phyloP scores from a whole-genome alignment of 768 basidiomycete species.

The Collybiopsis luxurians region DNA sequence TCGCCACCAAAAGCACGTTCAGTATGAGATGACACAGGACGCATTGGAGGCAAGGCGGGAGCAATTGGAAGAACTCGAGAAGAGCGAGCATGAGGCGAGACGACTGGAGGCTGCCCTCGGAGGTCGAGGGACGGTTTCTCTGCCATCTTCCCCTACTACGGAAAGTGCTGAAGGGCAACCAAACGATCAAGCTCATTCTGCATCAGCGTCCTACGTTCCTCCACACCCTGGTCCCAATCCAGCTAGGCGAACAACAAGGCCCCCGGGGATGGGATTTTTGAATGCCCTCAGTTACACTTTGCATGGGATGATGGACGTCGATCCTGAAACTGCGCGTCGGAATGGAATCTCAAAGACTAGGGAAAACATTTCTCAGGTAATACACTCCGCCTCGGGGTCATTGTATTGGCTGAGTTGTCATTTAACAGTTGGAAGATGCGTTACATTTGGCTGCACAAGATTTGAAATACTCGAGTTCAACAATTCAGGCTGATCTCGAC shows the following conservation, averaged over 20 bases:
- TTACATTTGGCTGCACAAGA: constrained; percentile 90
- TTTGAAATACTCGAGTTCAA: constrained; percentile 93
- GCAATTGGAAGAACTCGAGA: constrained; percentile 85
- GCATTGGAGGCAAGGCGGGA: constrained; percentile 80
- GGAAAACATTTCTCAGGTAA: constrained; percentile 92
- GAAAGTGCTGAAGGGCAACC: constrained; percentile 28
- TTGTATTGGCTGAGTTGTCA: constrained; percentile 4
- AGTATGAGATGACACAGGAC: constrained; percentile 97
- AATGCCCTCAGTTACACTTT: constrained; percentile 92
- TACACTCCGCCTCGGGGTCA: constrained; percentile 7
- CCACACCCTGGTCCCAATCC: constrained; percentile 82
- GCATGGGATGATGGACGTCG: constrained; percentile 98
- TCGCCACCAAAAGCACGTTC: constrained; percentile 97
- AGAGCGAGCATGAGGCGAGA: constrained; percentile 87
- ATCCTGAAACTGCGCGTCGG: constrained; percentile 92
- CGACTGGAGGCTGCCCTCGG: constrained; percentile 86
- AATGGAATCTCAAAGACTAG: constrained; percentile 93
- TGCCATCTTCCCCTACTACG: constrained; percentile 19
- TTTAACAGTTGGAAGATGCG: constrained; percentile 85
- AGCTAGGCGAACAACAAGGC: constrained; percentile 47
- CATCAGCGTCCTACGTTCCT: constrained; percentile 55
- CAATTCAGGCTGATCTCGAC: constrained; percentile 96
- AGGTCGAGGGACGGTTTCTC: constrained; percentile 36
- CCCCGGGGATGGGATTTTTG: constrained; percentile 82
- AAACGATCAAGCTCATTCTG: constrained; percentile 26